phyloP scores from a whole-genome alignment of 176 grass and related monocot species.

The Triticum aestivum region DNA sequence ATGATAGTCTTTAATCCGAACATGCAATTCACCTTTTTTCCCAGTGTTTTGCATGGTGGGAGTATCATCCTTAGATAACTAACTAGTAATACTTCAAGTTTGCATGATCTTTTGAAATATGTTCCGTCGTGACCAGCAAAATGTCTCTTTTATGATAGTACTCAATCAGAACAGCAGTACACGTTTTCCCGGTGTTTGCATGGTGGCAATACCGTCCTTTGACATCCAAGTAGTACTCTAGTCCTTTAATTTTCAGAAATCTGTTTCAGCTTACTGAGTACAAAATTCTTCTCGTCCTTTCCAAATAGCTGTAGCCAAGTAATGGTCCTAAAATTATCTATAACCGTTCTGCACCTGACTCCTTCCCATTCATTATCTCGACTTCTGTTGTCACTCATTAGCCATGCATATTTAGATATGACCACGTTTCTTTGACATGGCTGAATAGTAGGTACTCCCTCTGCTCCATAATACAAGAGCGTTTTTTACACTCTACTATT shows the following conservation, averaged over 20 bases:
- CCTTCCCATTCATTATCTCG: neutral
- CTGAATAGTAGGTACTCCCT: too few species aligned
- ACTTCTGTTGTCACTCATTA: neutral
- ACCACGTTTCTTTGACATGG: neutral
- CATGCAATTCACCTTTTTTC: neutral
- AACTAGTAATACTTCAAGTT: too few species aligned
- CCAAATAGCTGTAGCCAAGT: neutral
- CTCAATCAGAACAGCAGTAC: slow-evolving; percentile 21
- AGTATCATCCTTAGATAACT: too few species aligned
- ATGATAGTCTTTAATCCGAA: neutral
- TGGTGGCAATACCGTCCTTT: neutral
- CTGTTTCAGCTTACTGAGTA: neutral
- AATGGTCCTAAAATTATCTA: neutral
- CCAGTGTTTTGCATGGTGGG: neutral
- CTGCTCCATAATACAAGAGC: too few species aligned
- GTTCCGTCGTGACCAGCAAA: too few species aligned
- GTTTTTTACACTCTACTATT: too few species aligned
- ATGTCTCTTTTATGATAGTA: too few species aligned
- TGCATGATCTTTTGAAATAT: neutral
- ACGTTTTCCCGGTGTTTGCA: slow-evolving; percentile 19
- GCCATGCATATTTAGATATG: neutral
- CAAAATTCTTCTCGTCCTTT: neutral
- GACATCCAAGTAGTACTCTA: neutral
- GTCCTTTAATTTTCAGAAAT: neutral
- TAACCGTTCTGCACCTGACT: neutral